A percentile compares a stretch with the other conserved stretches of the same genome.
Evolutionary conservation across 2,329 filamentous ascomycete species (phyloP).

Genomic region (Ophiostoma fasciatum): DNA sequence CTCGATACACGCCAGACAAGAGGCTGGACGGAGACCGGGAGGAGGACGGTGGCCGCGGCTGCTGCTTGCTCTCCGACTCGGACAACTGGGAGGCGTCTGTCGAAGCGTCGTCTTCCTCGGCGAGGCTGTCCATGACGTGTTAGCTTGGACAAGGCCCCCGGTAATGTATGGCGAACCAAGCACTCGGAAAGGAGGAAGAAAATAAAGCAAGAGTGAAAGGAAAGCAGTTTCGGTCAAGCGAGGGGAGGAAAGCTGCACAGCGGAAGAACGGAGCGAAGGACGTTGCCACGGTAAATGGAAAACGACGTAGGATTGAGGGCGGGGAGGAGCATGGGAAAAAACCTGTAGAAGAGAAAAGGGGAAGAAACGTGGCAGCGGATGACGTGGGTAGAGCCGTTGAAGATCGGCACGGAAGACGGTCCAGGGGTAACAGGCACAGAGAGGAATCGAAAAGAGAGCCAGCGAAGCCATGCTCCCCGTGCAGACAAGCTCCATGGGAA

Average conservation of each 20-base stretch:
- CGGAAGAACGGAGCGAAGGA: too few species aligned
- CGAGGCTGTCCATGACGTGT: slow-evolving; percentile 18
- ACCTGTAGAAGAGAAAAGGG: neutral
- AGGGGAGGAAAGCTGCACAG: too few species aligned
- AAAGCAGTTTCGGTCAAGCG: too few species aligned
- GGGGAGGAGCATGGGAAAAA: too few species aligned
- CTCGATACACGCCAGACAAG: slow-evolving; percentile 36
- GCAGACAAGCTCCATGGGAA: neutral
- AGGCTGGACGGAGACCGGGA: slow-evolving; percentile 30
- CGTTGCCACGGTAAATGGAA: too few species aligned
- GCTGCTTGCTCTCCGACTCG: slow-evolving; percentile 30
- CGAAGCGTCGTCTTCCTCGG: slow-evolving; percentile 16
- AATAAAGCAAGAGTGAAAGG: neutral
- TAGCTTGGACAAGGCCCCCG: too few species aligned
- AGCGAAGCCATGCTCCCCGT: slow-evolving; percentile 1
- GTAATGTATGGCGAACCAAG: too few species aligned
- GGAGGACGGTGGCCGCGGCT: slow-evolving; percentile 17
- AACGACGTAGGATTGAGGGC: too few species aligned
- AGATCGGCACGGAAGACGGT: slow-evolving; percentile 2
- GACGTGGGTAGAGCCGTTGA: slow-evolving; percentile 3
- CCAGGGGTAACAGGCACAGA: neutral
- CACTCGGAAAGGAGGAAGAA: neutral
- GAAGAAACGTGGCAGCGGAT: slow-evolving; percentile 4
- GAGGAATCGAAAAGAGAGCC: neutral
- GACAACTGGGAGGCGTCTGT: slow-evolving; percentile 25